Percentiles rank a stretch among this genome's conserved stretches.
These are phyloP conservation scores for Geotrichum histeridarum DNA, from an alignment of 1,139 yeast genomes.

Conservation along the genomic window DNA sequence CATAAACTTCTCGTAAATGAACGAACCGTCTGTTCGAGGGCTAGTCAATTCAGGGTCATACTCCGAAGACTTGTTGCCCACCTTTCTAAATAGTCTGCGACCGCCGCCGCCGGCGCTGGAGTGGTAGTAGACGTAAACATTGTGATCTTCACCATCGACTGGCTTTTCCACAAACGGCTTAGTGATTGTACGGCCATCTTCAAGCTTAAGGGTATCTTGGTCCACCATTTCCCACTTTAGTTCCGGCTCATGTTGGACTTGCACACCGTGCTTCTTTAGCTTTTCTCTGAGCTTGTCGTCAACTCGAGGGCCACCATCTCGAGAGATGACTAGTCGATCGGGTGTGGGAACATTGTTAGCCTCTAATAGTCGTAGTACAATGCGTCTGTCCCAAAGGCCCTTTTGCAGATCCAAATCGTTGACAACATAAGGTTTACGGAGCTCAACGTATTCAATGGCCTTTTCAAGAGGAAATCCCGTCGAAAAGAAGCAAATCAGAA, in stretches of 20 bases:
- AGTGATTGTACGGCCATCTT: constrained; percentile 58
- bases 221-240: constrained; percentile 72
- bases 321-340: constrained; percentile 72
- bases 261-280: constrained; percentile 55
- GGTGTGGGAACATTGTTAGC: constrained; percentile 88
- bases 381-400: constrained; percentile 91
- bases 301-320: constrained; percentile 95
- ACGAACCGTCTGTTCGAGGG: constrained; percentile 89
- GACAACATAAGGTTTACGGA: constrained; percentile 83
- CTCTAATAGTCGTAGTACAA: constrained; percentile 76
- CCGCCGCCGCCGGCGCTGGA: constrained; percentile 95
- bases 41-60: constrained; percentile 72
- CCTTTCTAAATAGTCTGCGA: constrained; percentile 84
- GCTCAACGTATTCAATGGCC: constrained; percentile 84
- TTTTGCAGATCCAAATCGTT: constrained; percentile 90
- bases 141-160: constrained; percentile 98
- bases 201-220: constrained; percentile 71
- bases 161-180: constrained; percentile 98
- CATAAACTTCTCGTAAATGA: constrained; percentile 89
- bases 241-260: constrained; percentile 54
- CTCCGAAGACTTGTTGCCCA: constrained; percentile 95
- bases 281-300: constrained; percentile 57
- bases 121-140: constrained; percentile 88
- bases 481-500: constrained; percentile 87
- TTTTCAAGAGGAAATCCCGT: constrained; percentile 94